Conservation (phyloP, 1,284 basidiomycete genomes). For the Irpex sp. region DNA sequence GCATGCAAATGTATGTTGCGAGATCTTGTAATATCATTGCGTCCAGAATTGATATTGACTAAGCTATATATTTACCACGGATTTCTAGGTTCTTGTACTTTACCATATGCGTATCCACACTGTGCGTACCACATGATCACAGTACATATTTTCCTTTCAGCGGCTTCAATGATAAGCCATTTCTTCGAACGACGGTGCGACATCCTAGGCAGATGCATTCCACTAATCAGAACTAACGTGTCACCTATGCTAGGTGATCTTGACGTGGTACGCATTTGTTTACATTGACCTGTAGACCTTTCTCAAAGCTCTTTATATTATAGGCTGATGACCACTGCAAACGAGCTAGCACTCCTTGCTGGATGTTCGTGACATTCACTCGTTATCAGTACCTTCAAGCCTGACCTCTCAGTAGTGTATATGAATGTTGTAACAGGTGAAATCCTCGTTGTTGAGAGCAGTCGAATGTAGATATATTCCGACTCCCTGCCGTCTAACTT, state of each 20-base stretch:
- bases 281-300: not conserved
- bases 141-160: not conserved
- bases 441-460: not conserved
- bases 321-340: not conserved
- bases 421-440: not conserved
- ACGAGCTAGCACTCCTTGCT: not conserved
- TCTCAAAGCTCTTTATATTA: not conserved
- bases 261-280: not conserved
- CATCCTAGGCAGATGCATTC: not conserved
- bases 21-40: not conserved
- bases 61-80: too few relatives aligned
- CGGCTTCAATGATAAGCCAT: not conserved
- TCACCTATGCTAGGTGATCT: not conserved
- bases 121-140: not conserved
- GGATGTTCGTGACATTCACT: not conserved
- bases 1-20: not conserved
- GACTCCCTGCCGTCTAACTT: not conserved
- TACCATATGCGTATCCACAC: not conserved
- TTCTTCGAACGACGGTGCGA: not conserved
- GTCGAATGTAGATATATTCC: not conserved
- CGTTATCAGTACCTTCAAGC: not conserved
- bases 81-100: not conserved
- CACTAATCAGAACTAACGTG: not conserved
- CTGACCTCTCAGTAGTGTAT: not conserved
- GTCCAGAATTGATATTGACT: too few relatives aligned